Percentiles rank a stretch among this genome's conserved stretches.
phyloP scores from a whole-genome alignment of 306 rosid genomes.

The Delonix regia region DNA sequence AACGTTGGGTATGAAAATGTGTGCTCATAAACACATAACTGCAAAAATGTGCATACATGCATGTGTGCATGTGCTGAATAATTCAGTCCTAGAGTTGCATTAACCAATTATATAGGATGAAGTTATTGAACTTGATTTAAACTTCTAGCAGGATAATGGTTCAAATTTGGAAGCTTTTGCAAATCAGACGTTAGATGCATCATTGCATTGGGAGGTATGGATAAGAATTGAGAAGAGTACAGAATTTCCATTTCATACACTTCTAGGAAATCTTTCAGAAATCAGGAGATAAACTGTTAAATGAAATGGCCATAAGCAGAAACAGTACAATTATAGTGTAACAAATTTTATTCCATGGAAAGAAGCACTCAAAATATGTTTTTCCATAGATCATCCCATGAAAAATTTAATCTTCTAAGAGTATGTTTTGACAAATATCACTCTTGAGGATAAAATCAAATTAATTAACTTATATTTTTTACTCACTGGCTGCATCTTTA shows the following conservation, averaged over 20 bases:
- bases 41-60: neutral
- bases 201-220: constrained; percentile 64
- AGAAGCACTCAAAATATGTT: neutral
- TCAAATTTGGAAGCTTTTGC: constrained; percentile 50
- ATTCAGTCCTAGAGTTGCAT: neutral
- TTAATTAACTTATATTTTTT: neutral
- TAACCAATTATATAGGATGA: neutral
- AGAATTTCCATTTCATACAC: neutral
- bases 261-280: neutral
- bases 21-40: neutral
- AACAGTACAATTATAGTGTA: neutral
- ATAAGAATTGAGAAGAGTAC: neutral
- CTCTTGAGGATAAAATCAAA: neutral
- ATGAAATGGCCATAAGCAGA: neutral
- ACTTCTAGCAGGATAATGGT: constrained; percentile 57
- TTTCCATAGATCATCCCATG: neutral
- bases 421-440: neutral
- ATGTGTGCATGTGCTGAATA: neutral
- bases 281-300: neutral
- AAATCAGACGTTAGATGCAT: constrained; percentile 44
- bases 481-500: neutral
- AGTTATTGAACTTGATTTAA: neutral
- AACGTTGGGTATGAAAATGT: neutral
- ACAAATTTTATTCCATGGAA: neutral
- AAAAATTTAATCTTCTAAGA: neutral